These are phyloP conservation scores for Malus hybrid DNA, from an alignment of 331 rosid species.

Conservation along the genomic window DNA sequence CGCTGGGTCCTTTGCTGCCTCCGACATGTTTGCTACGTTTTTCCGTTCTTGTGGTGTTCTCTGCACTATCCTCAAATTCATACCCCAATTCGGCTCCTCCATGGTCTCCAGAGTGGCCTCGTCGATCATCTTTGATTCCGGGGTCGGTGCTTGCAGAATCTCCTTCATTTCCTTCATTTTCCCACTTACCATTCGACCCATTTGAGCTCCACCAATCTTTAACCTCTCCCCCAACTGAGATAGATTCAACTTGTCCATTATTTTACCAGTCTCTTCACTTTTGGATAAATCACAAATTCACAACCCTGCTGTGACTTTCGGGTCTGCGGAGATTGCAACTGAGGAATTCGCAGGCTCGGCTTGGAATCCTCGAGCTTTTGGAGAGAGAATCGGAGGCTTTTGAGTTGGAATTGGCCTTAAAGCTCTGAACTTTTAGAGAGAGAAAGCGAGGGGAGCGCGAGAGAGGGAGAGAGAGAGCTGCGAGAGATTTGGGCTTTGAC, in stretches of 20 bases:
- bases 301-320: background rate
- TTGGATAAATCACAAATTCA: background rate
- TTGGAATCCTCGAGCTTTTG: background rate
- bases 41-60: too few relatives aligned
- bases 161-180: conserved; percentile 79
- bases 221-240: conserved; percentile 53
- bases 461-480: background rate
- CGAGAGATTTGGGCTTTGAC: too few relatives aligned
- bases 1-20: too few relatives aligned
- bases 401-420: background rate
- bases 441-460: background rate
- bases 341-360: background rate
- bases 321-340: background rate
- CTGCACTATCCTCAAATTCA: conserved; percentile 61
- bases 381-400: background rate
- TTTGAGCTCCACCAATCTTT: conserved; percentile 56
- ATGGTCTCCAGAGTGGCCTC: conserved; percentile 60
- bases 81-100: conserved; percentile 65
- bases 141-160: conserved; percentile 51
- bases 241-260: conserved; percentile 61
- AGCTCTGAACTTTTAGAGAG: background rate
- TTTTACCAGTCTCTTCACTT: background rate
- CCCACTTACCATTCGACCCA: conserved; percentile 58
- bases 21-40: too few relatives aligned
- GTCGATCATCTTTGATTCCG: conserved; percentile 72